Base-by-base conservation (phyloP, 2,329 filamentous ascomycete genomes). In the Claviceps sp. region DNA sequence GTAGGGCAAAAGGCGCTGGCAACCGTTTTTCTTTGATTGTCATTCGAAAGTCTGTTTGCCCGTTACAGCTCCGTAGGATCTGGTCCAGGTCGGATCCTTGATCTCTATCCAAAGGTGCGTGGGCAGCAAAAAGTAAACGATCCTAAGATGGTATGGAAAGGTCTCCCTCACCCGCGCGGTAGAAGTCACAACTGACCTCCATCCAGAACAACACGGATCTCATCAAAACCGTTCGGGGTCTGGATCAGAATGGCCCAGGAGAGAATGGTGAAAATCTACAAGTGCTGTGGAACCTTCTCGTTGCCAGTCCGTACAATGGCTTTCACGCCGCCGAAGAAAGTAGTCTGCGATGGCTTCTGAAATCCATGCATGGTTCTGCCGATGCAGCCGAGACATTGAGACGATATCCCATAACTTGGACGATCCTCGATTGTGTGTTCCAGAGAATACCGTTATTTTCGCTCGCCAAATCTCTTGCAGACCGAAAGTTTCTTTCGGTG, bases 391-490 rank as follows among this genome's bases (percentile, higher is more conserved):
- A 81, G 61, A 73, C 70, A 42, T 59, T 80, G 49, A 73, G 78
- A 58, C 70, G 77, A 55, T 79, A 74, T 58, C 76, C 78, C 47
- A 62, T 77, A 50, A 72, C 78, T 10, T 84, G 81, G 85, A 72
- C 70, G 34, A 74, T 89, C 39, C 64, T 89, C 24, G 71, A 73
- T 45, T 75, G 75, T 54, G 71, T 85, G 47, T 74, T 87, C 51
- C 70, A 74, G 48, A 70, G 80, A n/a, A 78, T 91, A 17, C 83
- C 87, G 0, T 70, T 81, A 0, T 82, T 85, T 46, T 82, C 80
- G 11, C 72, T 87, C 24, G 85, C 87, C 8, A 81, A 82, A 53
- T 81, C 85, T 4, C 73, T 95, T 6, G 81, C 80, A 22, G 82
- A 89, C 53, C 75, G 83, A 52, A 76, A 80, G 46, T 87, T 94